A percentile compares a stretch with the other conserved stretches of the same genome.
These are phyloP conservation scores for Phialophora expanda DNA, from an alignment of 2,329 filamentous ascomycete genomes.

Conservation along the genomic window DNA sequence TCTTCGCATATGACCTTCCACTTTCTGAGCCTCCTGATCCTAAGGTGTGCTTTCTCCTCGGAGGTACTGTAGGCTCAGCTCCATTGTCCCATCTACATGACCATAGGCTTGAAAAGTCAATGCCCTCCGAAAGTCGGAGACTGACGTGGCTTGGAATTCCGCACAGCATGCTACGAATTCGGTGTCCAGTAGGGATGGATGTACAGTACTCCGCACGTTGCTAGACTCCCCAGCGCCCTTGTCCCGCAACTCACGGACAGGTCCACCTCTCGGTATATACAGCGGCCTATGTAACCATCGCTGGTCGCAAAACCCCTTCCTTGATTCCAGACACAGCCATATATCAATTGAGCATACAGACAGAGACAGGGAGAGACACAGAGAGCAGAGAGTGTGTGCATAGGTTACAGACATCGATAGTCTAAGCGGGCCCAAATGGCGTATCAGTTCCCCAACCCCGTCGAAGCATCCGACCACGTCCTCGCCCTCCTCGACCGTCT, in stretches of 20 bases:
- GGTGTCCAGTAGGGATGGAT: not conserved
- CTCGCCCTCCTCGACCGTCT: conserved; percentile 25
- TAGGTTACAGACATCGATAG: not conserved
- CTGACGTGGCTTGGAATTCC: not conserved
- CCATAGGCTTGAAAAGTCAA: not conserved
- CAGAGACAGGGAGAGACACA: not conserved
- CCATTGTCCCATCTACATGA: not conserved
- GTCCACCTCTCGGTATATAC: not conserved
- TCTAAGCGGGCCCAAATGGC: not conserved
- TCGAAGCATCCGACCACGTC: conserved; percentile 38
- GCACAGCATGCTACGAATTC: not conserved
- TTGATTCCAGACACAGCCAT: not conserved
- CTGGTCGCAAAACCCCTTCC: not conserved
- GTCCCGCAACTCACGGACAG: not conserved
- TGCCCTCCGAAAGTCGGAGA: not conserved
- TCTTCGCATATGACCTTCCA: conserved; percentile 1
- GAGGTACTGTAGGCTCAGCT: not conserved
- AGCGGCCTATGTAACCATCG: not conserved
- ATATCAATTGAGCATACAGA: not conserved
- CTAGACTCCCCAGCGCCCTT: not conserved
- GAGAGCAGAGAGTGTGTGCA: not conserved
- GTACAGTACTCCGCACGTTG: not conserved
- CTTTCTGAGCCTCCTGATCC: not conserved
- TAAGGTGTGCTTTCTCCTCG: not conserved
- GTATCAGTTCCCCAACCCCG: conserved; percentile 8